These are phyloP conservation scores for Malassezia yamatoensis DNA, from an alignment of 1,284 basidiomycete species.

Conservation along the genomic window DNA sequence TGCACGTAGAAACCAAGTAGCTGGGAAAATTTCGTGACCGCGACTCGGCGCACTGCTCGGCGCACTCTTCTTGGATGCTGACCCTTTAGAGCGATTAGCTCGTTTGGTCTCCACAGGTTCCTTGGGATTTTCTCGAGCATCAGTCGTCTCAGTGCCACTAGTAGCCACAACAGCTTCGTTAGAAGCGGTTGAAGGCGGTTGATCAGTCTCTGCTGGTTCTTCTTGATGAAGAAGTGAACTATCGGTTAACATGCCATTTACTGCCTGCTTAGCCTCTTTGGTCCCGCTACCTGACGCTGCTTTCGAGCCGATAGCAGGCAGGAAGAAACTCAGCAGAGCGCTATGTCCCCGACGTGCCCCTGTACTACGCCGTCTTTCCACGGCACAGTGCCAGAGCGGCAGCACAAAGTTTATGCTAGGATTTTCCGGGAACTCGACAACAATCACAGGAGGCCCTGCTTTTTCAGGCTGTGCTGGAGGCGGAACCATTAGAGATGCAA, in stretches of 20 bases:
- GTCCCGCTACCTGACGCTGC: conserved; percentile 29
- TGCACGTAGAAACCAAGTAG: conserved; percentile 24
- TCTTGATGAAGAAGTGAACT: not conserved
- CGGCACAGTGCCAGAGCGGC: conserved; percentile 36
- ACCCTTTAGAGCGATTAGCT: not conserved
- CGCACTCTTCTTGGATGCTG: conserved; percentile 8
- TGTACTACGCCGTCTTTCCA: conserved; percentile 20
- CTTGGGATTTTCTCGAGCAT: not conserved
- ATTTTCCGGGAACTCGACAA: conserved; percentile 46
- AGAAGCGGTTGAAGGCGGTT: not conserved
- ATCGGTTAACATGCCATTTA: not conserved
- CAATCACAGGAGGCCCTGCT: conserved; percentile 31
- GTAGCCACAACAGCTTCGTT: not conserved
- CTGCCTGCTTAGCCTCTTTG: not conserved
- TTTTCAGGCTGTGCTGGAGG: not conserved
- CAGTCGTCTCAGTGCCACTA: not conserved
- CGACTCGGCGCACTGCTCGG: conserved; percentile 1
- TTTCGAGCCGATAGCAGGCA: conserved; percentile 33
- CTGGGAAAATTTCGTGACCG: conserved; percentile 30
- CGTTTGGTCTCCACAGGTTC: not conserved
- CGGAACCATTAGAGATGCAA: conserved; percentile 9
- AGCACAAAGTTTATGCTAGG: conserved; percentile 39
- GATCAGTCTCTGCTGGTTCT: not conserved
- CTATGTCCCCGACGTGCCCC: conserved; percentile 13
- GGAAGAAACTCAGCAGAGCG: conserved; percentile 31